Conservation (phyloP, 495 filamentous ascomycete genomes). For the Xylaria longipes region DNA sequence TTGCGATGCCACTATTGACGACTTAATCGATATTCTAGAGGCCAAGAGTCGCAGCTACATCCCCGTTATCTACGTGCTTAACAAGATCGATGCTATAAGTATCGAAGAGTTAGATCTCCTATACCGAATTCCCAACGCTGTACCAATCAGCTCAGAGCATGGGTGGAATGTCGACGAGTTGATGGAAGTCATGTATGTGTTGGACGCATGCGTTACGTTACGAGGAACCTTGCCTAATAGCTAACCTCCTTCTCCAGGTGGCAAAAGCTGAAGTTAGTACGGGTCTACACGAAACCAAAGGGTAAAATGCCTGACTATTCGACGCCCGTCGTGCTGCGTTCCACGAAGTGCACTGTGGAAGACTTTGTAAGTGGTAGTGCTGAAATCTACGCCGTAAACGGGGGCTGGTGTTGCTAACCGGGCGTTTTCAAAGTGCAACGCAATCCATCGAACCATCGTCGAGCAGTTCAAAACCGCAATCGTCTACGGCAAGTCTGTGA, state of each 20-base stretch:
- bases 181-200: conserved; percentile 82
- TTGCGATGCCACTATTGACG: conserved; percentile 84
- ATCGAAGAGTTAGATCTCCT: conserved; percentile 96
- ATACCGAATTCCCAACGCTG: conserved; percentile 95
- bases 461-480: conserved; percentile 95
- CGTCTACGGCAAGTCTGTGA: conserved; percentile 96
- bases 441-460: conserved; percentile 94
- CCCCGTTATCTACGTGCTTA: conserved; percentile 96
- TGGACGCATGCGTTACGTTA: conserved; percentile 17
- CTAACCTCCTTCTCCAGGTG: conserved; percentile 59
- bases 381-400: conserved; percentile 29
- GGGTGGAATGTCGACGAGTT: conserved; percentile 99
- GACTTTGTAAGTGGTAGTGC: conserved; percentile 79
- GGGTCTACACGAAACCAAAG: conserved; percentile 98
- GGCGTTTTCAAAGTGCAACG: conserved; percentile 73
- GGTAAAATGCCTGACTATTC: conserved; percentile 93
- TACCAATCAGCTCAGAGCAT: conserved; percentile 96
- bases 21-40: conserved; percentile 94
- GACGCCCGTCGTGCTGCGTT: conserved; percentile 85
- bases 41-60: conserved; percentile 96
- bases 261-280: conserved; percentile 89
- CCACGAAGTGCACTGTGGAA: conserved; percentile 84
- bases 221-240: conserved; percentile 16
- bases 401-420: conserved; percentile 37
- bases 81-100: conserved; percentile 98